Base-by-base conservation (phyloP, 495 filamentous ascomycete species). In the Aspergillus sclerotiicarbonarius region DNA sequence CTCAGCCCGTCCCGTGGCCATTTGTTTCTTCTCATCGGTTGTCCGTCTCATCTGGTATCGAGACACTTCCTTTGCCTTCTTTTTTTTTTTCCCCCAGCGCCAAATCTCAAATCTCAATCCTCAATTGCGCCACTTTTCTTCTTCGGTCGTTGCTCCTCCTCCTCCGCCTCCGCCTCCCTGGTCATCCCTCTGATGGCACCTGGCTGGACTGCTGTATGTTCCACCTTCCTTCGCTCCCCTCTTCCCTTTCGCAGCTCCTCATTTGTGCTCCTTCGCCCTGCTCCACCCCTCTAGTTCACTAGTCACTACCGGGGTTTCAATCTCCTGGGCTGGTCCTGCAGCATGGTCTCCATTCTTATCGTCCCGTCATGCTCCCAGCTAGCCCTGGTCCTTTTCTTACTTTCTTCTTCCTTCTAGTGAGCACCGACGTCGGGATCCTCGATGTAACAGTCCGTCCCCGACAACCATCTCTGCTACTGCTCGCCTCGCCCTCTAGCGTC, bases 131-230 rank as follows among this genome's bases (percentile, higher is more conserved):
- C 37, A 41, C n/a, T 53, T 43, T 50, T 21, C 30, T 45, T 50
- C 39, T 15, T 19, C n/a, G 45, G 15, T 51, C 12, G 12, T 46
- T 59, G 15, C 41, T 20, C 32, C 37, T 18, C 41, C 49, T 41
- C 55, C 49, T 58, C 37, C 43, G 48, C 54, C 48, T 55, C 35
- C 21, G 8, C 10, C 33, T 50, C 54, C 55, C 59, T 62, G 56
- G 62, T 59, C 68, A 65, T 61, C 63, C 65, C 70, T 67, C 13
- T 15, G 13, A 71, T 74, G 71, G 69, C 71, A 69, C 57, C 67
- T 61, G 67, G 62, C 71, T 63, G 61, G 56, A 58, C 53, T 48
- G 49, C 62, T 63, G 74, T 75, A 75, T 61, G 74, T 74, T 53
- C 58, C 58, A 64, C 62, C 48, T 68, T 50, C 54, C 46, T 39